Evolutionary conservation across 495 filamentous ascomycete genomes (phyloP), one percentile per base, ranked within the genome.

Genomic region (Penicillium canescens): DNA sequence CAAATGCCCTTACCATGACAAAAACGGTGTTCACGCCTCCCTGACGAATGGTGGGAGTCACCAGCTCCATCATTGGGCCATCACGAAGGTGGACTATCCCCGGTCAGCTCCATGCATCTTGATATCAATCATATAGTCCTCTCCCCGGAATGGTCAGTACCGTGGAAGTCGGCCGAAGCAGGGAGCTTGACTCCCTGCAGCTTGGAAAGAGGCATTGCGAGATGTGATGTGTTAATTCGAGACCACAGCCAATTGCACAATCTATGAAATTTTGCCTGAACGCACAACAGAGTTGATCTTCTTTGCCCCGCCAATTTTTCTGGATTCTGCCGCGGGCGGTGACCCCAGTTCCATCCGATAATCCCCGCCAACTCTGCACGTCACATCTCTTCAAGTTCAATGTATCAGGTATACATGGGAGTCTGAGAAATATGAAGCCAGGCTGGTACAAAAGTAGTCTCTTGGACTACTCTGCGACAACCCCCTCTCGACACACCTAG

Each of bases 21-120:
- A 82, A 92, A 20, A 89, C 89, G 16, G 84, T 88, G 68, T 93
- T 87, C 56, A 89, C 85, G 44, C 86, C 86, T 57, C 89, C 92
- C 52, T 79, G 67, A 43, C 82, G 75, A 60, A 96, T 87, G 21
- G 81, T 86, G 16, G 88, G 88, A 38, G 86, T 86, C 24, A 96
- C 90, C n/a, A 89, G 72, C 52, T 91, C 78, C 82, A 91, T 89
- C 80, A 96, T 89, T 40, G 80, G 74, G 2, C 86, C 89, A 72
- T 94, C 86, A 37, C 92, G 82, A 49, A 96, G 78, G 67, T 91
- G 89, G 57, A 78, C 74, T 76, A 36, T 48, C 18, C 45, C 23
- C 42, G 33, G 55, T 53, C 36, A 54, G 55, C 52, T 24, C 47
- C 42, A 33, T 34, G 41, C 38, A 34, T 43, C 28, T 31, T 7